Base-by-base conservation (phyloP, 768 basidiomycete genomes). In the Rhizopogon vesiculosus region DNA sequence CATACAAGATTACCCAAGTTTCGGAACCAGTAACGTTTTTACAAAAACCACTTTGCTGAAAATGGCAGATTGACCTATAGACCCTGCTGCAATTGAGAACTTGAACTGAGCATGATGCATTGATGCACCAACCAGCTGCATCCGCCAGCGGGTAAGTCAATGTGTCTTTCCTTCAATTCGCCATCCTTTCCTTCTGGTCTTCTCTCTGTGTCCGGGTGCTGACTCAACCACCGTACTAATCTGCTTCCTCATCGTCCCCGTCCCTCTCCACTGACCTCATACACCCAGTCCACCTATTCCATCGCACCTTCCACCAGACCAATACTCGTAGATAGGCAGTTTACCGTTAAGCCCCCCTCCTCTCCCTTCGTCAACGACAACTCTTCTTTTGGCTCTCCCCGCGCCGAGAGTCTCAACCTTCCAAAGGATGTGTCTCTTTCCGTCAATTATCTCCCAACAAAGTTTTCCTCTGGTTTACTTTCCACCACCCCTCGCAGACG, bases 391-490 rank as follows among this genome's bases (percentile, higher is more conserved):
- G 52, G 64, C 29, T 68, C 62, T 13, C 67, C 66, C 7, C 55
- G 49, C 18, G 2, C 49, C 3, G 56, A 51, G 3, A 46, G 12
- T 3, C 16, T 39, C 6, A 43, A 9, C 19, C 48, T 42, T 9
- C 28, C 55, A 38, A 56, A 46, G 42, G 60, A 60, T 19, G 15
- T 65, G 38, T 78, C 76, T 7, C 79, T 89, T 57, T 79, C 78
- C 53, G 77, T 87, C 63, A 88, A 90, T 69, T 93, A 89, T 66
- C 75, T 91, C 19, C 90, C 90, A 10, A 72, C 76, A 54, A 93
- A 93, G 70, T 89, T 91, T 70, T 84, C 87, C 13, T 70, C 70
- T 53, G 66, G 68, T 60, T 69, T 76, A 67, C 59, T 78, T 69
- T 64, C 72, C 66, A 54, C 31, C 31, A 31, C 31, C 8, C 31